These are phyloP conservation scores for Eucalyptus marginata DNA, from an alignment of 345 rosid genomes.

Conservation along the genomic window DNA sequence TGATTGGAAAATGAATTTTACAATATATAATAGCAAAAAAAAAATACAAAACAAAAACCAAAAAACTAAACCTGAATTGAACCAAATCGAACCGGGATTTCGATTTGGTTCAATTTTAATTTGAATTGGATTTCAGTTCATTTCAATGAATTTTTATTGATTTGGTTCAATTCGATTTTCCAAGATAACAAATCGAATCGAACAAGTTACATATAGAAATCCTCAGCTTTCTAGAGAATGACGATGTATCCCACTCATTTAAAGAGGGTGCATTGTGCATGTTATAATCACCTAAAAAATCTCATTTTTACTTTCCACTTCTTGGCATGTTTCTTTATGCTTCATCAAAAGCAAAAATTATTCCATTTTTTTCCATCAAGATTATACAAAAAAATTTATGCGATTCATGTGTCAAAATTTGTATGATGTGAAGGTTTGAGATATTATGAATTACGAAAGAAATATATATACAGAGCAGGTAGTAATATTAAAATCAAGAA, in stretches of 20 bases:
- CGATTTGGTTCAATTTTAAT: no score
- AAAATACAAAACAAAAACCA: no score
- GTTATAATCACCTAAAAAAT: not conserved
- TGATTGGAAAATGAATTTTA: no score
- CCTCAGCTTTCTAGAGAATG: not conserved
- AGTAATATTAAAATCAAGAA: not conserved
- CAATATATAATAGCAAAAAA: no score
- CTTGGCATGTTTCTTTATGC: not conserved
- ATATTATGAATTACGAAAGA: not conserved
- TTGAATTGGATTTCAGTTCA: no score
- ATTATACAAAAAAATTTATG: not conserved
- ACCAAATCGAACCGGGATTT: accelerated
- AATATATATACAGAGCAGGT: no score
- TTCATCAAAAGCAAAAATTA: not conserved
- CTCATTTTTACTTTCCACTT: not conserved
- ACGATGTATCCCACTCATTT: not conserved
- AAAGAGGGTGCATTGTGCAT: not conserved
- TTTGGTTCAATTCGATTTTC: no score
- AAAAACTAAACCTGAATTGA: no score
- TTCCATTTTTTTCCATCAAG: not conserved
- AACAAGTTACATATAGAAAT: no score
- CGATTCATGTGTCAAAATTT: not conserved
- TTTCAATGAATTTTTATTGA: no score
- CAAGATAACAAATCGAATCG: no score
- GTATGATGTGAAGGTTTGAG: not conserved